Evolutionary conservation across 352 stramenopile species (phyloP), one percentile per base, ranked within the genome.

Genomic region (Pythium pyrilobum): DNA sequence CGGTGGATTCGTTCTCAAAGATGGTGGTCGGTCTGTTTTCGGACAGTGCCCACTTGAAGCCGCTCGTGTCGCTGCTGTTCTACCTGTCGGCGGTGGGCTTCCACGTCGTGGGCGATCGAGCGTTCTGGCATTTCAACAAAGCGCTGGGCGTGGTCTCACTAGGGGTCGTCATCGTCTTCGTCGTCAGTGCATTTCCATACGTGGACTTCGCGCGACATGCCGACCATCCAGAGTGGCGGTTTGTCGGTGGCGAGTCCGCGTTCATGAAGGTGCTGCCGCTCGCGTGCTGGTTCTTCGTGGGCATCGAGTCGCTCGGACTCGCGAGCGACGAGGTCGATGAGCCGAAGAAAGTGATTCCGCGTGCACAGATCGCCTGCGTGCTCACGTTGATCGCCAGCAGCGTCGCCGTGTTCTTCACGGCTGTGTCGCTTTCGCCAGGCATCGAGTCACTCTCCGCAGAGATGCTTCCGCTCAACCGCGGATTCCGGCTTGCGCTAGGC

Each of bases 281-380:
- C 2, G 41, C 54, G 10, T 62, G 54, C 20, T 72, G 49, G 59
- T 70, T 70, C 33, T 73, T 64, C 28, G 56, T 73, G 9, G 66
- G 66, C n/a, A 49, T 73, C 21, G 66, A 73, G 32, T 37, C 62
- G 8, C 40, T 73, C 23, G 67, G 43, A 24, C 34, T 65, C 9
- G 56, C 52, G 7, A 66, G 56, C 33, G 52, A 62, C 31, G 52
- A 73, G 27, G 56, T 67, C 4, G 18, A 39, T 9, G 41, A 67
- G 18, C 39, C 65, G 0, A 25, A 16, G 12, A 29, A 23, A 11
- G 23, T 43, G 33, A 65, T 73, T 37, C 66, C 66, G 13, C 52
- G 51, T 25, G 66, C 50, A 2, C 66, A 73, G 43, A 13, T 67
- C 23, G 29, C 45, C 8, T 73, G 46, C 28, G 62, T 70, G n/a